Base-by-base conservation (phyloP, 2,329 filamentous ascomycete species). In the Alternaria triticina region DNA sequence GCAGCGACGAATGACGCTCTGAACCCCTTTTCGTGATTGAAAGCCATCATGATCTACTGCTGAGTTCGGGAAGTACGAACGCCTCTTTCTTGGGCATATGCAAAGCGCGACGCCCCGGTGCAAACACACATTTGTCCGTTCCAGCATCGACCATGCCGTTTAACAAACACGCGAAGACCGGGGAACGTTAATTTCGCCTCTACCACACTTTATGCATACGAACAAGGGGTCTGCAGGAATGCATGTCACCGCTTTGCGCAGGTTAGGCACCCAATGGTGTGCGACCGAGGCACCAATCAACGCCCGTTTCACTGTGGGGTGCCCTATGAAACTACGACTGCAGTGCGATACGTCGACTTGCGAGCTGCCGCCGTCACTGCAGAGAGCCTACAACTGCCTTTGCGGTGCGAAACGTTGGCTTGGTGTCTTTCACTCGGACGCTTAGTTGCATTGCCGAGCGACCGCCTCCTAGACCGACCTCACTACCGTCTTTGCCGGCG, bases 241-340 rank as follows among this genome's bases (percentile, higher is more conserved):
- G 73, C 76, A 77, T 77, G 71, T 71, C 75, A 77, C 73, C 66
- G 69, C 62, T 69, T 68, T 69, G 52, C 73, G 68, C 74, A 73
- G 66, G 59, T 61, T 60, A 54, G 50, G 61, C 64, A 55, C 58
- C 67, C 62, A 61, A 67, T 65, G 36, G 36, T 57, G 77, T 77
- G 69, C 66, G 30, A 76, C 75, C 27, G 22, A 28, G 36, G n/a
- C 44, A 56, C 75, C 74, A 76, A 75, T 72, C 66, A 76, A 55
- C 65, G 56, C 46, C 28, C 47, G 46, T 54, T 40, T 54, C 44
- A 22, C 66, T 61, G 60, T 69, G 62, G 65, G 62, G 59, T 62
- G 65, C 59, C 70, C 59, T 56, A 64, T 73, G 67, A 69, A 65
- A 67, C 70, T 69, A 65, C 62, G 55, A 66, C 71, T 67, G 77